These are phyloP conservation scores for Diaporthe amygdali DNA, from an alignment of 2,329 filamentous ascomycete species.

Conservation along the genomic window DNA sequence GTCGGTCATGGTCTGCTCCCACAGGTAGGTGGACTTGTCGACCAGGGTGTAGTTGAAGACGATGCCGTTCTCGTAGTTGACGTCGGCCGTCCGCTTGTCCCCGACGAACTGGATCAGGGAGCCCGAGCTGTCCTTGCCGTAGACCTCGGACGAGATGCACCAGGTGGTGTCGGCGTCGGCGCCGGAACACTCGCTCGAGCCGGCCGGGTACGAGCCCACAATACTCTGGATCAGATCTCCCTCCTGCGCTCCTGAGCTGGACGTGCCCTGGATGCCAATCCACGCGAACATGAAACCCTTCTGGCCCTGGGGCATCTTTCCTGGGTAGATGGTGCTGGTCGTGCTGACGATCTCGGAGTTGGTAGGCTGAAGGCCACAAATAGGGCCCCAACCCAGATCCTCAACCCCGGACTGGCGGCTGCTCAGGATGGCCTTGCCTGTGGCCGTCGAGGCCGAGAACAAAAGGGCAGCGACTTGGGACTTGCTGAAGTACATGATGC, in stretches of 20 bases:
- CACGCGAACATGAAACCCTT: conserved; percentile 32
- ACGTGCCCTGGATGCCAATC: conserved; percentile 32
- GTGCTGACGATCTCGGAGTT: conserved; percentile 30
- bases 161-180: conserved; percentile 29
- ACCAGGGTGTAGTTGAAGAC: conserved; percentile 33
- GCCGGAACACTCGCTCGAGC: conserved; percentile 31
- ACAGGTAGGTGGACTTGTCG: conserved; percentile 30
- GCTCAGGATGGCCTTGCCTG: conserved; percentile 15
- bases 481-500: conserved; percentile 7
- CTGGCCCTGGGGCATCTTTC: conserved; percentile 31
- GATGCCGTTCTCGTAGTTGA: conserved; percentile 30
- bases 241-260: not conserved
- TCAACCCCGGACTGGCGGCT: conserved; percentile 23
- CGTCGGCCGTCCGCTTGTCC: conserved; percentile 27
- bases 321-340: conserved; percentile 33
- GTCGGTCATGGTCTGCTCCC: conserved; percentile 30
- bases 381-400: conserved; percentile 30
- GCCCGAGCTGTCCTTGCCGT: conserved; percentile 26
- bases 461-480: conserved; percentile 8
- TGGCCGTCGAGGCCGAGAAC: conserved; percentile 17
- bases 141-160: conserved; percentile 35
- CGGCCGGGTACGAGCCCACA: conserved; percentile 29
- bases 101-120: conserved; percentile 30
- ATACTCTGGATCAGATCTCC: conserved; percentile 32
- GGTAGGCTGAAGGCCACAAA: conserved; percentile 30